Conservation (phyloP, 768 basidiomycete species). For the Tulasnella sp. region DNA sequence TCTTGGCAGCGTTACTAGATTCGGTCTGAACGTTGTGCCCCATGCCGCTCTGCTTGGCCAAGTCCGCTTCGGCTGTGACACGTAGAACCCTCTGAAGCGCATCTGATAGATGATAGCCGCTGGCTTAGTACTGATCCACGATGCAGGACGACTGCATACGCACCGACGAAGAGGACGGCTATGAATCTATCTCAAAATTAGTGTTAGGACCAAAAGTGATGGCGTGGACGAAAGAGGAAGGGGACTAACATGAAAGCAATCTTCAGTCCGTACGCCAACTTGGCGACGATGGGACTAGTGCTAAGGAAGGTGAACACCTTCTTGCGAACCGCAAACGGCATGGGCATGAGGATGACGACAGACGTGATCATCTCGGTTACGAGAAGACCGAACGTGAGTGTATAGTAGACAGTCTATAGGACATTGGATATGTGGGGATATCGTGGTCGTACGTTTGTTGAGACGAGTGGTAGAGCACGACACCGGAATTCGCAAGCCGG, state of each 20-base stretch:
- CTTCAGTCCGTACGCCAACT: constrained; percentile 83
- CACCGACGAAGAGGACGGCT: constrained; percentile 61
- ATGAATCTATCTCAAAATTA: constrained; percentile 45
- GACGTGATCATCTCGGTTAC: constrained; percentile 61
- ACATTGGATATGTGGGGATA: no score
- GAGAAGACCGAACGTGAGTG: constrained; percentile 1
- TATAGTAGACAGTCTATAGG: constrained; percentile 12
- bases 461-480: no score
- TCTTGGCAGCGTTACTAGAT: constrained; percentile 80
- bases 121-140: no score
- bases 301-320: constrained; percentile 28
- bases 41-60: constrained; percentile 31
- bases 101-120: no score
- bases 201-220: no score
- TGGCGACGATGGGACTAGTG: constrained; percentile 47
- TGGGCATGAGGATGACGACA: constrained; percentile 68
- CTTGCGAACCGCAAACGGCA: constrained; percentile 58
- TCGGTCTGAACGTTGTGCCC: constrained; percentile 66
- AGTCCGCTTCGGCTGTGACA: constrained; percentile 47
- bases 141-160: no score
- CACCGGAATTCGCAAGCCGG: no score
- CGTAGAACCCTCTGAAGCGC: constrained; percentile 89
- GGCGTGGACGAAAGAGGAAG: no score
- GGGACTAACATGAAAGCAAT: constrained; percentile 78
- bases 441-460: no score